These are phyloP conservation scores for Boletus subparvulus DNA, from an alignment of 768 basidiomycete genomes.

Conservation along the genomic window DNA sequence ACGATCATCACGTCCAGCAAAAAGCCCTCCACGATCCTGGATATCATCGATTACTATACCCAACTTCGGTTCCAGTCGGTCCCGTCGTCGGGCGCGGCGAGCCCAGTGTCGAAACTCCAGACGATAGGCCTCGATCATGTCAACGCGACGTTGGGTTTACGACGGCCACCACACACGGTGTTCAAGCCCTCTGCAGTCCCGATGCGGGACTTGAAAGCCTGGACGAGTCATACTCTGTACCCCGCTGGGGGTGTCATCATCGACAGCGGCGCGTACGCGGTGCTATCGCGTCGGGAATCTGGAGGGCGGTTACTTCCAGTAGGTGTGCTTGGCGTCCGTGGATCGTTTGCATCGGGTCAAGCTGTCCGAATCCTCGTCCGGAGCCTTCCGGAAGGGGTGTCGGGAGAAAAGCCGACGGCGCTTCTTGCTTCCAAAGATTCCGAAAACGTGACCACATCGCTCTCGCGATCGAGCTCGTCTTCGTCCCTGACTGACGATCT, in stretches of 20 bases:
- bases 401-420: slow-evolving; percentile 28
- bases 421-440: slow-evolving; percentile 19
- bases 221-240: slow-evolving; percentile 94
- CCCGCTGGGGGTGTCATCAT: slow-evolving; percentile 88
- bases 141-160: slow-evolving; percentile 20
- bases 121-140: slow-evolving; percentile 26
- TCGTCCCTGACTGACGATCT: slow-evolving; percentile 32
- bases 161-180: slow-evolving; percentile 81
- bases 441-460: slow-evolving; percentile 30
- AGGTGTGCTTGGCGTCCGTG: slow-evolving; percentile 84
- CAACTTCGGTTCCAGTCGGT: slow-evolving; percentile 38
- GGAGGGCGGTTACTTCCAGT: slow-evolving; percentile 91
- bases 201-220: slow-evolving; percentile 84
- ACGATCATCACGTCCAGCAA: slow-evolving; percentile 89
- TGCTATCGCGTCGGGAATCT: slow-evolving; percentile 80
- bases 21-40: slow-evolving; percentile 67
- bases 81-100: slow-evolving; percentile 34
- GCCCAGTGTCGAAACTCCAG: slow-evolving; percentile 27
- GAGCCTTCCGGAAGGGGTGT: slow-evolving; percentile 29
- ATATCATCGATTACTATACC: slow-evolving; percentile 78
- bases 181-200: slow-evolving; percentile 77
- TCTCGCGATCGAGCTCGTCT: slow-evolving; percentile 40
- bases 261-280: slow-evolving; percentile 84
- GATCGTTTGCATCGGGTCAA: slow-evolving; percentile 91
- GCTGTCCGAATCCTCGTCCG: slow-evolving; percentile 82